These are phyloP conservation scores for Rubroshorea leprosula DNA, from an alignment of 345 rosid genomes.

Conservation along the genomic window DNA sequence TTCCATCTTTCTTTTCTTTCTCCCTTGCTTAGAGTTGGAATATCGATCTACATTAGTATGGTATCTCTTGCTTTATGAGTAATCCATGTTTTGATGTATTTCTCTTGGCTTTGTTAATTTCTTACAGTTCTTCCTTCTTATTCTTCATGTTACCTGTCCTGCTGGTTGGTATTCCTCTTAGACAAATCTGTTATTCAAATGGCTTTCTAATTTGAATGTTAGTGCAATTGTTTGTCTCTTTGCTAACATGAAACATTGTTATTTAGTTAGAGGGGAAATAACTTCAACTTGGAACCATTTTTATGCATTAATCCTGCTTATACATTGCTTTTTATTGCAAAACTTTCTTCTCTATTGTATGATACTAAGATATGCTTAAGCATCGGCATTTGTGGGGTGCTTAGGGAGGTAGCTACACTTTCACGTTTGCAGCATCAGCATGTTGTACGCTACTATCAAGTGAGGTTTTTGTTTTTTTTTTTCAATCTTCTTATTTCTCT, in stretches of 20 bases:
- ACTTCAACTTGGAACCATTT: neutral
- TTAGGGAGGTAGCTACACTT: slow-evolving; percentile 96
- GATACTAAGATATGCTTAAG: slow-evolving; percentile 14
- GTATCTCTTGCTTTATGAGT: slow-evolving; percentile 1
- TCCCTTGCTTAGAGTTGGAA: neutral
- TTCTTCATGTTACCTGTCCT: slow-evolving; percentile 1
- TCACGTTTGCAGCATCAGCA: slow-evolving; percentile 98
- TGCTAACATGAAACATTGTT: neutral
- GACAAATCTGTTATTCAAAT: neutral
- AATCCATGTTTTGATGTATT: neutral
- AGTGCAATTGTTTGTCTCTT: neutral
- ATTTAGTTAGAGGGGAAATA: slow-evolving; percentile 2
- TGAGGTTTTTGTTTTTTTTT: slow-evolving; percentile 20
- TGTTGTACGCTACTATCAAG: slow-evolving; percentile 99
- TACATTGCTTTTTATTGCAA: neutral
- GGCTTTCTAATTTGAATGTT: slow-evolving; percentile 2
- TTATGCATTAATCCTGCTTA: slow-evolving; percentile 1
- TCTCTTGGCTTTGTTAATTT: slow-evolving; percentile 1
- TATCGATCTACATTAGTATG: neutral
- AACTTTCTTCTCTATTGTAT: slow-evolving; percentile 1
- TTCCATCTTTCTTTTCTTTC: neutral
- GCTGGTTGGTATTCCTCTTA: neutral
- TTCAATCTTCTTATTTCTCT: slow-evolving; percentile 5
- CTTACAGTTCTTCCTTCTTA: neutral
- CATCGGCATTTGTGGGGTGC: slow-evolving; percentile 27